phyloP scores from a whole-genome alignment of 148 eudicot species.

The Camellia sinensis region DNA sequence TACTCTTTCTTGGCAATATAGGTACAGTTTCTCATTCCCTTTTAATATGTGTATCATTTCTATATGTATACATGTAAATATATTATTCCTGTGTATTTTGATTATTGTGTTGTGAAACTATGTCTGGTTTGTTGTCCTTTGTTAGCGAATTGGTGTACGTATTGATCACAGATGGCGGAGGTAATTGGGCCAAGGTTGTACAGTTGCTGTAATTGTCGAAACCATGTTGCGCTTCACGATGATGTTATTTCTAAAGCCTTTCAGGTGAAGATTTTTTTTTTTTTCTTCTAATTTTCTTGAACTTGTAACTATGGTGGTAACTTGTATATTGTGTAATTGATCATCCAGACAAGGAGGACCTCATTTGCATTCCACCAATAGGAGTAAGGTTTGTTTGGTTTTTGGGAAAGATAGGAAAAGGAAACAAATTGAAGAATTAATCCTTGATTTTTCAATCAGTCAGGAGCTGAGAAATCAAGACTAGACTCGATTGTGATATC shows the following conservation, averaged over 20 bases:
- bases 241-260: constrained; percentile 80
- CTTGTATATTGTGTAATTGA: neutral
- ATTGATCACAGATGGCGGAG: constrained; percentile 49
- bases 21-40: constrained; percentile 2
- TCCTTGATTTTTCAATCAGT: neutral
- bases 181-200: constrained; percentile 58
- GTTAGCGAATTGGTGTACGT: constrained; percentile 4
- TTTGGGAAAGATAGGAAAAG: neutral
- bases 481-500: neutral
- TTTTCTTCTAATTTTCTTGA: neutral
- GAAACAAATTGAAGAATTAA: neutral
- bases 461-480: constrained; percentile 10
- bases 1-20: neutral
- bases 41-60: neutral
- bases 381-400: neutral
- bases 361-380: neutral
- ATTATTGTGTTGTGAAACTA: neutral
- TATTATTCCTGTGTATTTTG: neutral
- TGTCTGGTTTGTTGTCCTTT: neutral
- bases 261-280: constrained; percentile 44
- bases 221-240: constrained; percentile 72
- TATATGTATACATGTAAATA: neutral
- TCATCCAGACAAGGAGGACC: neutral
- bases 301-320: neutral
- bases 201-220: constrained; percentile 69